These are phyloP conservation scores for Porphyra umbilicalis DNA, from an alignment of 31 red algal genomes.

Conservation along the genomic window DNA sequence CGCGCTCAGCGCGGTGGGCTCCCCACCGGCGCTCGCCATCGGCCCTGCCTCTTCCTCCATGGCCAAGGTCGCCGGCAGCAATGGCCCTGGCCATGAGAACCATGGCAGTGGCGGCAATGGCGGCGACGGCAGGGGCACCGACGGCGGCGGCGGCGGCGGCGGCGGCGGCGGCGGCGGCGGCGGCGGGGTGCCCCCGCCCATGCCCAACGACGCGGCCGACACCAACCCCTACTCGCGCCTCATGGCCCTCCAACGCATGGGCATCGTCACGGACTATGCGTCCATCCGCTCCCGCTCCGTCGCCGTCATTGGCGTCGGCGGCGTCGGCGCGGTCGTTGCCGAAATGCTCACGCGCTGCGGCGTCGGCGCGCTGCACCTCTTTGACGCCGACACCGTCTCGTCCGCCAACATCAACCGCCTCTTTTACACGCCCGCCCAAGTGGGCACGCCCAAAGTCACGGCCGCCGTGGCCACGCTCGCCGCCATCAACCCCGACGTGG, in stretches of 20 bases:
- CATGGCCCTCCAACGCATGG: slow-evolving; percentile 87
- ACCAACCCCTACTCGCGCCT: slow-evolving; percentile 89
- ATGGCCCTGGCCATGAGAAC: too few relatives aligned
- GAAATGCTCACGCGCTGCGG: slow-evolving; percentile 97
- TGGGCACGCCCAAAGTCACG: slow-evolving; percentile 49
- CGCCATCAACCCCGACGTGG: slow-evolving; percentile 83
- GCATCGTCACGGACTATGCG: slow-evolving; percentile 76
- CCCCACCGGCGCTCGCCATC: too few relatives aligned
- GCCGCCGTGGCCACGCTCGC: slow-evolving; percentile 56
- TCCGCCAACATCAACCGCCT: slow-evolving; percentile 94
- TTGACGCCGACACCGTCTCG: slow-evolving; percentile 85
- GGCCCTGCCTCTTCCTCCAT: too few relatives aligned
- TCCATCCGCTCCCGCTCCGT: slow-evolving; percentile 47
- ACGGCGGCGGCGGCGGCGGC: background rate
- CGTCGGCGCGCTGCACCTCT: slow-evolving; percentile 73
- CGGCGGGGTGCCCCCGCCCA: background rate
- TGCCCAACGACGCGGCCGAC: slow-evolving; percentile 50
- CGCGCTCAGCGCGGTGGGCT: background rate
- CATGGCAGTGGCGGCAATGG: background rate
- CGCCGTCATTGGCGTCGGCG: slow-evolving; percentile 75
- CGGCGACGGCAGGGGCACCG: too few relatives aligned
- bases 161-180: background rate
- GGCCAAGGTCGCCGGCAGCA: too few relatives aligned
- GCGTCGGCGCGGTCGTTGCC: slow-evolving; percentile 76
- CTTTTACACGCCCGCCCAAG: slow-evolving; percentile 77